A percentile compares a stretch with the other conserved stretches of the same genome.
Evolutionary conservation across 441 rosid species (phyloP).

Genomic region (Brassica hybrid): DNA sequence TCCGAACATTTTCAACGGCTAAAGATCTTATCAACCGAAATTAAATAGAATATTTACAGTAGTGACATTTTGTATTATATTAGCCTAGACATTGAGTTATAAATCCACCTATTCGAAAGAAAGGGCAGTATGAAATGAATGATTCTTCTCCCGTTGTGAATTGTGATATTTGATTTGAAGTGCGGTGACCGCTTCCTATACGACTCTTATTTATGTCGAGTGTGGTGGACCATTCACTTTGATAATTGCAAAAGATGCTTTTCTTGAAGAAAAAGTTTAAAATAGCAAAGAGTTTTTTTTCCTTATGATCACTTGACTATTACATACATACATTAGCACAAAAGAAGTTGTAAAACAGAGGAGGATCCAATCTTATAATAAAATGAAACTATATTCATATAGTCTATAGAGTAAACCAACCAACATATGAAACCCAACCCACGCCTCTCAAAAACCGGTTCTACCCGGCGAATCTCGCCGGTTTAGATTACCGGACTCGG

Average conservation of each 20-base stretch:
- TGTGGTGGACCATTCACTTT: not conserved
- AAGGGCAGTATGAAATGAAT: slow-evolving; percentile 31
- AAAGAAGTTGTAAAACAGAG: slow-evolving; percentile 1
- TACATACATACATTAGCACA: slow-evolving; percentile 14
- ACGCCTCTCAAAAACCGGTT: slow-evolving; percentile 45
- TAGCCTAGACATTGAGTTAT: not conserved
- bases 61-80: not conserved
- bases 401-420: slow-evolving; percentile 25
- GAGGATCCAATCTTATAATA: not conserved
- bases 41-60: not conserved
- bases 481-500: slow-evolving; percentile 41
- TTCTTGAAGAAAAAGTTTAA: not conserved
- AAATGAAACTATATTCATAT: slow-evolving; percentile 1
- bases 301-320: slow-evolving; percentile 21
- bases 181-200: slow-evolving; percentile 14
- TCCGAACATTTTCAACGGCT: not conserved
- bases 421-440: slow-evolving; percentile 33
- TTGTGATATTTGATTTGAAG: slow-evolving; percentile 9
- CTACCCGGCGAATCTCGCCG: slow-evolving; percentile 35
- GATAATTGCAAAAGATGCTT: not conserved
- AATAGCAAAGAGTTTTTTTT: not conserved
- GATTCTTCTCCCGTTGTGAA: slow-evolving; percentile 14
- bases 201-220: not conserved
- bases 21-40: not conserved
- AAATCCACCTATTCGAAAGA: not conserved